These are phyloP conservation scores for Ganoderma lingzhi DNA, from an alignment of 1,284 basidiomycete species.

Conservation along the genomic window DNA sequence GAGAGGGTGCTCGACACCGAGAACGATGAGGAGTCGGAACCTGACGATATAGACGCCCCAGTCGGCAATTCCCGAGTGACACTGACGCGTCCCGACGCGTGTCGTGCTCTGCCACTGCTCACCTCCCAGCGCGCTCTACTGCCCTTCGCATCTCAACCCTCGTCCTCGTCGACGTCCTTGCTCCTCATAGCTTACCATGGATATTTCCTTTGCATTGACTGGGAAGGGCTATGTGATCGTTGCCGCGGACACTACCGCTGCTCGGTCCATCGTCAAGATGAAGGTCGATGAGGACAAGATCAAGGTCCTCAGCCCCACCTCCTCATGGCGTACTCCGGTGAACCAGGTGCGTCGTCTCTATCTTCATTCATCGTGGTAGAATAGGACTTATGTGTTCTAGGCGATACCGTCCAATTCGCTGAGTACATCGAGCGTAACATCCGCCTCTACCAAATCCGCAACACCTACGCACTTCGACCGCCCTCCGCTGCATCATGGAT, in stretches of 20 bases:
- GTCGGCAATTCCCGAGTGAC: conserved; percentile 9
- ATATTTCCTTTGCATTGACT: conserved; percentile 78
- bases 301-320: conserved; percentile 92
- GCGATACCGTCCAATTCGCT: conserved; percentile 97
- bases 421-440: conserved; percentile 97
- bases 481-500: conserved; percentile 95
- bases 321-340: conserved; percentile 95
- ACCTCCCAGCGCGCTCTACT: not conserved
- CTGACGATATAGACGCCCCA: not conserved
- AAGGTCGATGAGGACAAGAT: conserved; percentile 98
- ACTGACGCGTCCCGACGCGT: conserved; percentile 27
- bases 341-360: conserved; percentile 71
- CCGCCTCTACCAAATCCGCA: conserved; percentile 95
- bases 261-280: conserved; percentile 96
- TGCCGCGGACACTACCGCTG: conserved; percentile 91
- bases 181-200: conserved; percentile 5
- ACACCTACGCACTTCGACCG: conserved; percentile 89
- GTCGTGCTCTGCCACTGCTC: too few relatives aligned
- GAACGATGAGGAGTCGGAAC: not conserved
- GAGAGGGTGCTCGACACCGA: not conserved
- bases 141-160: not conserved
- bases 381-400: conserved; percentile 47
- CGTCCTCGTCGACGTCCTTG: not conserved
- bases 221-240: conserved; percentile 94
- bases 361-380: not conserved